These are phyloP conservation scores for Sporormia fimetaria DNA, from an alignment of 495 filamentous ascomycete species.

Conservation along the genomic window DNA sequence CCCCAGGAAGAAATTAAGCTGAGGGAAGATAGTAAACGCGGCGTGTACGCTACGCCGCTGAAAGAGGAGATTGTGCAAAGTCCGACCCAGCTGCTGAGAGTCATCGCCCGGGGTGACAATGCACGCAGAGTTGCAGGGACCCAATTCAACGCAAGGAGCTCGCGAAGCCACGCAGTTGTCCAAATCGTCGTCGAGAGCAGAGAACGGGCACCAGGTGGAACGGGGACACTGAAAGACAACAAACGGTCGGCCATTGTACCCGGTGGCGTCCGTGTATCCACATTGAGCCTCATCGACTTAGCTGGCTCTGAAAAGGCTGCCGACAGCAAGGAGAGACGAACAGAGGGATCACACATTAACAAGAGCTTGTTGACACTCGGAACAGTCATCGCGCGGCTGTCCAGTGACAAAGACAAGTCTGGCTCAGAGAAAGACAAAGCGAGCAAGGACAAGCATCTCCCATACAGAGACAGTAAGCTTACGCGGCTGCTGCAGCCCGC, in stretches of 20 bases:
- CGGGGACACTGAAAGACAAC: conserved; percentile 38
- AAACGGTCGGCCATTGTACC: conserved; percentile 70
- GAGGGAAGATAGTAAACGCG: conserved; percentile 87
- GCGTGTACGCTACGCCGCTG: conserved; percentile 89
- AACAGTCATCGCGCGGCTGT: conserved; percentile 82
- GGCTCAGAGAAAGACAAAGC: conserved; percentile 40
- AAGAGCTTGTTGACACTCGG: conserved; percentile 91
- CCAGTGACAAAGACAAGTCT: conserved; percentile 74
- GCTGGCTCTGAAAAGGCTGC: conserved; percentile 93
- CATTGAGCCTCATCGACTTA: conserved; percentile 88
- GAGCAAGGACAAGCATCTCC: conserved; percentile 83
- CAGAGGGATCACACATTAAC: conserved; percentile 96
- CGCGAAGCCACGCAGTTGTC: conserved; percentile 93
- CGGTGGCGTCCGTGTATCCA: conserved; percentile 90
- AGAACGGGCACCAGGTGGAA: conserved; percentile 55
- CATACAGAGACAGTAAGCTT: conserved; percentile 94
- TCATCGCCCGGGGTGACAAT: conserved; percentile 90
- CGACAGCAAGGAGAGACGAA: conserved; percentile 85
- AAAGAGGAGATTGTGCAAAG: conserved; percentile 99
- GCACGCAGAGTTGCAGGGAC: conserved; percentile 82
- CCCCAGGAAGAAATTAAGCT: conserved; percentile 86
- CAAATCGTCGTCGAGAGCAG: conserved; percentile 97
- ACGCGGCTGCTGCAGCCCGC: conserved; percentile 88
- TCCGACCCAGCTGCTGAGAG: conserved; percentile 85
- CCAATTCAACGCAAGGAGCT: conserved; percentile 92